Evolutionary conservation across 2,329 filamentous ascomycete species (phyloP), one percentile per base, ranked within the genome.

Genomic region (Hypoxylon sp.): DNA sequence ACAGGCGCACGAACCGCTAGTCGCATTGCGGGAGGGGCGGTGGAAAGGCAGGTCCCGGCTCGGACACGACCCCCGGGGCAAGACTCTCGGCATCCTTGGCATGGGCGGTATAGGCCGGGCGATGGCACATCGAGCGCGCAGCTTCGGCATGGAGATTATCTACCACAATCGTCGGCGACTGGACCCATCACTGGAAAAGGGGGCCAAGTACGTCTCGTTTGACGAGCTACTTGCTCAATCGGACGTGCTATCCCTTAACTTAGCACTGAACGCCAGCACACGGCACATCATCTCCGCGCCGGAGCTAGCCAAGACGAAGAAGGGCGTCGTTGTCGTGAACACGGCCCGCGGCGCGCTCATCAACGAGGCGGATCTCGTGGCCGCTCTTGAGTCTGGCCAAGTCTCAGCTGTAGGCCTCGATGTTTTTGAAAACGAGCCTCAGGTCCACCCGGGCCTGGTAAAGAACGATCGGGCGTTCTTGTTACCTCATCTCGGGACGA

Each of bases 401-500:
- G 82, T 89, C 7, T 84, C 82, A 64, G 83, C 84, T 2, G 84
- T 81, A 0, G 87, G 86, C 0, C 73, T 89, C 32, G 87, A 89
- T 67, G 86, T 89, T 9, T 89, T 84, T 60, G 86, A 89, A 73
- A 71, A 79, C 53, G 87, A 89, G 76, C 90, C 90, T 0, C 80
- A 83, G 67, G 80, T 92, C 4, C 87, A 92, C 70, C 85, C 87
- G 1, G 86, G 85, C 0, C 79, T 92, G 14, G 60, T 91, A 1
- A 79, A 79, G 56, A 91, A 90, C 70, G 84, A 84, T 3, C 83
- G 87, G 68, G 88, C 89, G 0, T 80, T 91, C 60, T 79, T 92
- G 17, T 78, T 92, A 46, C 90, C 90, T 36, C 90, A 92, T 73
- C 85, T 92, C 80, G 90, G 90, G 0, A 92, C 89, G 0, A 88